phyloP scores from a whole-genome alignment of 768 basidiomycete genomes.

The Lepiota venenata region DNA sequence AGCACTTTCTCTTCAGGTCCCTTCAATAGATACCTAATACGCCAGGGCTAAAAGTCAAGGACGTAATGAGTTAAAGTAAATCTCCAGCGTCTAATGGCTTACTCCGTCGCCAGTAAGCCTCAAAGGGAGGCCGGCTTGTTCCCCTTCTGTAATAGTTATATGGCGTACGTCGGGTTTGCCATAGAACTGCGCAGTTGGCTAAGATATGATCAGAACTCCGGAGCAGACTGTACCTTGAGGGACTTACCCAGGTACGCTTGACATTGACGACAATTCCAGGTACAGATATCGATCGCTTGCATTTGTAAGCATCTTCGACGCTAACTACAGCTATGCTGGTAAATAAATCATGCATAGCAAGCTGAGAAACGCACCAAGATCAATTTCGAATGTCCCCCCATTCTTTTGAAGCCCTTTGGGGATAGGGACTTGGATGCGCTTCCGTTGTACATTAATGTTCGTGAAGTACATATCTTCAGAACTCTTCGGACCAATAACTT shows the following conservation, averaged over 20 bases:
- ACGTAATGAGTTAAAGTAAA: background rate
- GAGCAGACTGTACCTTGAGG: background rate
- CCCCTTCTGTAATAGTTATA: conserved; percentile 70
- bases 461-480: conserved; percentile 56
- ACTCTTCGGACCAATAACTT: conserved; percentile 70
- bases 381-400: conserved; percentile 78
- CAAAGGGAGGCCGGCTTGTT: conserved; percentile 69
- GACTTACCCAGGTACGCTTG: conserved; percentile 66
- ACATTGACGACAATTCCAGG: conserved; percentile 86
- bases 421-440: conserved; percentile 62
- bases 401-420: conserved; percentile 61
- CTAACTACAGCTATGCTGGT: conserved; percentile 48
- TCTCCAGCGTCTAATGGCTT: conserved; percentile 23
- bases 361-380: conserved; percentile 46
- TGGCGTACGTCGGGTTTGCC: conserved; percentile 54
- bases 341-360: conserved; percentile 10
- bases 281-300: conserved; percentile 70
- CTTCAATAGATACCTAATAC: conserved; percentile 62
- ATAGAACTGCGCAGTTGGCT: conserved; percentile 91
- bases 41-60: conserved; percentile 73
- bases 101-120: conserved; percentile 91
- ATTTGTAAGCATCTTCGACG: conserved; percentile 86
- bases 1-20: conserved; percentile 39
- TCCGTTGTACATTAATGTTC: conserved; percentile 51
- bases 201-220: background rate